phyloP scores from a whole-genome alignment of 129 eudicot genomes.

The Centella asiatica region DNA sequence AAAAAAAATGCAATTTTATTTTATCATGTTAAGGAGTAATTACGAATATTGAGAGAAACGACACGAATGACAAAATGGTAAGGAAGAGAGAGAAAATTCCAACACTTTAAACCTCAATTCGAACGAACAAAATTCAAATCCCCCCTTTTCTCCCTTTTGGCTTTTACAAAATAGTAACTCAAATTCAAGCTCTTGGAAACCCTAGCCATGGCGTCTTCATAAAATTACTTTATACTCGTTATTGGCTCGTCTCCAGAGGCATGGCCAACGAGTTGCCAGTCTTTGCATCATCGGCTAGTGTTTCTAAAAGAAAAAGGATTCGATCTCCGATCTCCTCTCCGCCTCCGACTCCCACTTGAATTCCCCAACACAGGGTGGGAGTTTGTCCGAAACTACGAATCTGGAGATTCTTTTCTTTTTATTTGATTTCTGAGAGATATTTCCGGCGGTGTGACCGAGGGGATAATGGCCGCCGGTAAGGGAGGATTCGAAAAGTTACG shows the following conservation, averaged over 20 bases:
- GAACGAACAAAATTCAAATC: too few relatives aligned
- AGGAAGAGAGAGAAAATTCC: neutral
- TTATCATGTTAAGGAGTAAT: too few relatives aligned
- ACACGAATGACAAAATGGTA: neutral
- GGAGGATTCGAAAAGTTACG: conserved; percentile 48
- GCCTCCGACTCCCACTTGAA: conserved; percentile 27
- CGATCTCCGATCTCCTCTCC: neutral
- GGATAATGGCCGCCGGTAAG: conserved; percentile 33
- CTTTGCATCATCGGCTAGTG: conserved; percentile 39
- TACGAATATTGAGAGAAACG: too few relatives aligned
- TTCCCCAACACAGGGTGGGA: neutral
- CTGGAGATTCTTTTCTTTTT: neutral
- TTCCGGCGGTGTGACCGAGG: neutral
- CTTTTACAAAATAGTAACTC: conserved; percentile 1
- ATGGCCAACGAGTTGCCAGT: conserved; percentile 35
- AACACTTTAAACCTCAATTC: neutral
- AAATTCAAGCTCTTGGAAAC: conserved; percentile 23
- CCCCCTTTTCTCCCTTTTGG: neutral
- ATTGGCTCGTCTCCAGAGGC: conserved; percentile 20
- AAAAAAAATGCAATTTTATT: too few relatives aligned
- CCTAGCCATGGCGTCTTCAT: conserved; percentile 31
- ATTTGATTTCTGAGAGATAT: neutral
- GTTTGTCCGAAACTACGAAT: too few relatives aligned
- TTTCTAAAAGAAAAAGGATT: conserved; percentile 9
- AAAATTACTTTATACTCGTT: neutral